Conservation (phyloP, 257 asterid genomes). For the Solanum corneliomulleri region DNA sequence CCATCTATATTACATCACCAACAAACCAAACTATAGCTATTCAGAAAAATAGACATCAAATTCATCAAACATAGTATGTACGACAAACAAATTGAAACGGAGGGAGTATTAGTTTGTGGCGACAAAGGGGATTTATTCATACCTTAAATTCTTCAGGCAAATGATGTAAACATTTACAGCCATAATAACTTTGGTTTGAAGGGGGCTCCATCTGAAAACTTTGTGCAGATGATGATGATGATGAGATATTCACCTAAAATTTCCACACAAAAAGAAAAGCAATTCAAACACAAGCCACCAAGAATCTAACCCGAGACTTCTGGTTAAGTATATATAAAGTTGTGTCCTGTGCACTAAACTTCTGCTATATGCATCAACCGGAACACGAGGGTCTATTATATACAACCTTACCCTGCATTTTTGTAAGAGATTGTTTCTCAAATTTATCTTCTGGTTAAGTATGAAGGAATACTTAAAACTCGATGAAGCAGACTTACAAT, state of each 20-base stretch:
- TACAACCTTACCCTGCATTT: no score
- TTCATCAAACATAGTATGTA: neutral
- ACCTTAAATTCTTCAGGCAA: conserved; percentile 69
- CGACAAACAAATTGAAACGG: no score
- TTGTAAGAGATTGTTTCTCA: no score
- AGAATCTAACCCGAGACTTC: neutral
- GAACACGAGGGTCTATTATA: neutral
- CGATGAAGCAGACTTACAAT: conserved; percentile 20
- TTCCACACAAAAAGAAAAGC: neutral
- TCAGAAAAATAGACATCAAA: neutral
- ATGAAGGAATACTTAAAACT: neutral
- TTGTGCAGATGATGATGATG: conserved; percentile 22
- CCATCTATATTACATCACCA: conserved; percentile 10
- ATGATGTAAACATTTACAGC: conserved; percentile 20
- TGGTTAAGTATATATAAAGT: neutral
- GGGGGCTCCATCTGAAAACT: conserved; percentile 88
- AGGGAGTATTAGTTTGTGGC: no score
- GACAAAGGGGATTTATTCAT: neutral
- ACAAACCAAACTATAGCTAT: neutral
- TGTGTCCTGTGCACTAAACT: neutral
- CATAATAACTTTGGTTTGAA: conserved; percentile 79
- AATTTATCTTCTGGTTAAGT: neutral
- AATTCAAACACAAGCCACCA: neutral
- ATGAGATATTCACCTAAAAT: conserved; percentile 45
- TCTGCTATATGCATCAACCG: no score